Evolutionary conservation across 2,329 filamentous ascomycete genomes (phyloP).

Genomic region (Calonectria pseudoturangicola): DNA sequence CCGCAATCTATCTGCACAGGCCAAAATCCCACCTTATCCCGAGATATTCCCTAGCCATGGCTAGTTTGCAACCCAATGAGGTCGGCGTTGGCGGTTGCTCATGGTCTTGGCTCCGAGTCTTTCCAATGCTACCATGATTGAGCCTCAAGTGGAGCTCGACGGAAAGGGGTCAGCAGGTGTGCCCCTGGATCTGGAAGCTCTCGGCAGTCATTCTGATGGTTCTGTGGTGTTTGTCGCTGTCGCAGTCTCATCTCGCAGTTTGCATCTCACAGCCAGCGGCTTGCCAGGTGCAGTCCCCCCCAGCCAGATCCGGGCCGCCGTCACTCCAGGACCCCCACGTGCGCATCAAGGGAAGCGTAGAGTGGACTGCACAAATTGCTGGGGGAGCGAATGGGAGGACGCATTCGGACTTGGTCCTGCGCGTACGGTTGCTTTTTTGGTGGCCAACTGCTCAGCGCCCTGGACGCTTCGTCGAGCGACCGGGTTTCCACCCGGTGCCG

Average conservation of each 20-base stretch:
- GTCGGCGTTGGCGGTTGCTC: slow-evolving; percentile 30
- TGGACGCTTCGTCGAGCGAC: slow-evolving; percentile 26
- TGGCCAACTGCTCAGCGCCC: slow-evolving; percentile 39
- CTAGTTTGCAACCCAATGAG: slow-evolving; percentile 47
- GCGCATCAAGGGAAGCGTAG: slow-evolving; percentile 18
- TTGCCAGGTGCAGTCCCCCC: slow-evolving; percentile 3
- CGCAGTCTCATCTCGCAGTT: slow-evolving; percentile 13
- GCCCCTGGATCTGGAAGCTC: slow-evolving; percentile 29
- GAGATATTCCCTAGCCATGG: slow-evolving; percentile 53
- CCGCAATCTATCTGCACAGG: slow-evolving; percentile 47
- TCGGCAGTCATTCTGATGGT: slow-evolving; percentile 25
- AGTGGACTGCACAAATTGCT: slow-evolving; percentile 25
- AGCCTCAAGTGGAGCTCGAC: slow-evolving; percentile 53
- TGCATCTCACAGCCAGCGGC: not conserved
- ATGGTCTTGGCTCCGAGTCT: slow-evolving; percentile 39
- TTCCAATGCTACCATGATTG: slow-evolving; percentile 45
- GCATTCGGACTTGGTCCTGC: slow-evolving; percentile 25
- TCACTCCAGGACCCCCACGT: slow-evolving; percentile 32
- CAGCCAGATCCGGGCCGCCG: slow-evolving; percentile 31
- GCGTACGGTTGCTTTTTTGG: slow-evolving; percentile 41
- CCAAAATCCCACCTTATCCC: slow-evolving; percentile 42
- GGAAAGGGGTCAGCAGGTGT: slow-evolving; percentile 31
- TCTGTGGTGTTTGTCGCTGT: slow-evolving; percentile 4
- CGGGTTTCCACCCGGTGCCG: slow-evolving; percentile 49
- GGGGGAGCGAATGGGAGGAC: slow-evolving; percentile 31